Evolutionary conservation across 768 basidiomycete species (phyloP).

Genomic region (Boletus edulis): DNA sequence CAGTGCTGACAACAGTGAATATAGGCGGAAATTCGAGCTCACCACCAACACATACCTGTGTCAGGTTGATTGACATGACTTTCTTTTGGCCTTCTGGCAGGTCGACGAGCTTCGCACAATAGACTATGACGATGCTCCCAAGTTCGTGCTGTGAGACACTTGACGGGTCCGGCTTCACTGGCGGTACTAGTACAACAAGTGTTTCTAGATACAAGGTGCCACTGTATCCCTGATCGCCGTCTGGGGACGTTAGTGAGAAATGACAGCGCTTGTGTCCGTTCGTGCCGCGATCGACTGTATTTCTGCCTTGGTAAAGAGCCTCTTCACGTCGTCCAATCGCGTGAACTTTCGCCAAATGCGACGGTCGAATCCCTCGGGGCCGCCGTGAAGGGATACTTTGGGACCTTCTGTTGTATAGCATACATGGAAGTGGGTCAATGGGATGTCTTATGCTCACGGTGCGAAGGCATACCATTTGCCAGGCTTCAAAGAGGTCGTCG

Average conservation of each 20-base stretch:
- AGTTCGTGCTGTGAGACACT: conserved; percentile 43
- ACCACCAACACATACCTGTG: conserved; percentile 50
- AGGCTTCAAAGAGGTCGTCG: conserved; percentile 46
- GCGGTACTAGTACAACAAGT: conserved; percentile 46
- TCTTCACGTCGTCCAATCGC: conserved; percentile 35
- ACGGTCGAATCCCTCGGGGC: conserved; percentile 62
- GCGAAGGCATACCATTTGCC: conserved; percentile 32
- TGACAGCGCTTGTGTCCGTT: conserved; percentile 30
- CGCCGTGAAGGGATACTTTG: conserved; percentile 70
- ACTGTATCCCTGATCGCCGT: conserved; percentile 72
- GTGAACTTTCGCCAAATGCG: conserved; percentile 48
- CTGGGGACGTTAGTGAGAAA: conserved; percentile 55
- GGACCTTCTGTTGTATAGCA: conserved; percentile 38
- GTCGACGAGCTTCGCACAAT: conserved; percentile 63
- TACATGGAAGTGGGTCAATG: conserved; percentile 8
- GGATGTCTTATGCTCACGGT: neutral
- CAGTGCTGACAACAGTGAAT: conserved; percentile 51
- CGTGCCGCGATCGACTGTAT: conserved; percentile 38
- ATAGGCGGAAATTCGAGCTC: neutral
- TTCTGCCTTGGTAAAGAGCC: conserved; percentile 62
- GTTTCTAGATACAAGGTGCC: conserved; percentile 62
- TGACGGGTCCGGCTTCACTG: conserved; percentile 27
- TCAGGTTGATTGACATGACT: conserved; percentile 74
- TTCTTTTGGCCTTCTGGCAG: conserved; percentile 34
- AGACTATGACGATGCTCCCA: conserved; percentile 67